Percentiles rank a stretch among this genome's conserved stretches.
Evolutionary conservation across 306 rosid genomes (phyloP).

Genomic region (Citrullus mucosospermus): DNA sequence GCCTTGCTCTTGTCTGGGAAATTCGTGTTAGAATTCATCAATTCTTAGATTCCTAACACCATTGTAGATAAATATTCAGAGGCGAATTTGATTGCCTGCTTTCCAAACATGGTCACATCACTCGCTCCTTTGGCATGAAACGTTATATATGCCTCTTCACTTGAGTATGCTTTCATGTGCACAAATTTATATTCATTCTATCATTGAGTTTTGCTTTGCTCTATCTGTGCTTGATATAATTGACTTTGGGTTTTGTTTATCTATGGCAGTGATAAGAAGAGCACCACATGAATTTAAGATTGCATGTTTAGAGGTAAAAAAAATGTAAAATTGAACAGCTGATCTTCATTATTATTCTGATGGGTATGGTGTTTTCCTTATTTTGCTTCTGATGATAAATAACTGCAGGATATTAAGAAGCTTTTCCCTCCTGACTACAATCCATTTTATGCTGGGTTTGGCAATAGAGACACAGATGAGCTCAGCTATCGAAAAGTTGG

Average conservation of each 20-base stretch:
- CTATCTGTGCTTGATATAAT: neutral
- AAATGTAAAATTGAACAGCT: neutral
- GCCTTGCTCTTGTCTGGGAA: too few relatives aligned
- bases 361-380: neutral
- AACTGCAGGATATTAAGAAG: slow-evolving; percentile 64
- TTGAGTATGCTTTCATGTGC: neutral
- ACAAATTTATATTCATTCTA: neutral
- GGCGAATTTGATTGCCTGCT: neutral
- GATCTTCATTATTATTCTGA: neutral
- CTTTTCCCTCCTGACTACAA: slow-evolving; percentile 90
- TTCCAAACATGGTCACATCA: too few relatives aligned
- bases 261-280: slow-evolving; percentile 70
- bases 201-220: neutral
- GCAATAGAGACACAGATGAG: slow-evolving; percentile 96
- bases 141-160: neutral
- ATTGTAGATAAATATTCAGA: neutral
- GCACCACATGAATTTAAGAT: slow-evolving; percentile 99
- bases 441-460: slow-evolving; percentile 95
- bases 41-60: too few relatives aligned
- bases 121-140: neutral
- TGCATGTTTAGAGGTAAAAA: slow-evolving; percentile 85
- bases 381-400: neutral
- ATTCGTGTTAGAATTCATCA: too few relatives aligned
- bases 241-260: neutral
- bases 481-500: slow-evolving; percentile 91